These are phyloP conservation scores for Geosmithia morbida DNA, from an alignment of 2,329 filamentous ascomycete genomes.

Conservation along the genomic window DNA sequence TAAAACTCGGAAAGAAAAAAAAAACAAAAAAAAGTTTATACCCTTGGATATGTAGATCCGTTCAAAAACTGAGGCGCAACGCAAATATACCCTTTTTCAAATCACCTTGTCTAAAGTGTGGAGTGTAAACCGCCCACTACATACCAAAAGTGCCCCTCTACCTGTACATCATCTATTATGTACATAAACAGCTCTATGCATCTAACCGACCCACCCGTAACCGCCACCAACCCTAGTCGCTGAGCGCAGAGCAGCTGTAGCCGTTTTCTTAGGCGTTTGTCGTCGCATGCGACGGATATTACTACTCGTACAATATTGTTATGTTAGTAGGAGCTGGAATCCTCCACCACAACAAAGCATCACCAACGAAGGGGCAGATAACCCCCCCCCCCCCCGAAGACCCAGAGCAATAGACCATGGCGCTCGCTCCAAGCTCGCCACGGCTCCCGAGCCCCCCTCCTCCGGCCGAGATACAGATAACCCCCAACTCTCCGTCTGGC, in stretches of 20 bases:
- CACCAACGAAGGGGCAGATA: too few species aligned
- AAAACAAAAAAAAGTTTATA: too few species aligned
- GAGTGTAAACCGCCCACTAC: too few species aligned
- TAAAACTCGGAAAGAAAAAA: too few species aligned
- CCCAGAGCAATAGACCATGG: constrained; percentile 30
- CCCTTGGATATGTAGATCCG: too few species aligned
- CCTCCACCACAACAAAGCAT: neutral
- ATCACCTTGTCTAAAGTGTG: neutral
- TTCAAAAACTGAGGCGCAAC: too few species aligned
- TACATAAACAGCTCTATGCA: constrained; percentile 1
- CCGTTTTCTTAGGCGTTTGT: neutral
- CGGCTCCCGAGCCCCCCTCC: constrained; percentile 91
- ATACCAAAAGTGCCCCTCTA: neutral
- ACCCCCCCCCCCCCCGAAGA: too few species aligned
- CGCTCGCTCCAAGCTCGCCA: constrained; percentile 62
- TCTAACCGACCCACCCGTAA: neutral
- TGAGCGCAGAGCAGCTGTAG: neutral
- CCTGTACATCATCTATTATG: neutral
- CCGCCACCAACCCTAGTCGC: constrained; percentile 3
- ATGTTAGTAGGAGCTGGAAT: too few species aligned
- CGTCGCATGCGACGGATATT: neutral
- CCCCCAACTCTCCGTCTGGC: constrained; percentile 58
- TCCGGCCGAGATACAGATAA: constrained; percentile 85
- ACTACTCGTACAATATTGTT: neutral
- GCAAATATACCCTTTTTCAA: neutral